Evolutionary conservation across 164 flowering plant genomes (phyloP).

Genomic region (Cinnamomum micranthum): DNA sequence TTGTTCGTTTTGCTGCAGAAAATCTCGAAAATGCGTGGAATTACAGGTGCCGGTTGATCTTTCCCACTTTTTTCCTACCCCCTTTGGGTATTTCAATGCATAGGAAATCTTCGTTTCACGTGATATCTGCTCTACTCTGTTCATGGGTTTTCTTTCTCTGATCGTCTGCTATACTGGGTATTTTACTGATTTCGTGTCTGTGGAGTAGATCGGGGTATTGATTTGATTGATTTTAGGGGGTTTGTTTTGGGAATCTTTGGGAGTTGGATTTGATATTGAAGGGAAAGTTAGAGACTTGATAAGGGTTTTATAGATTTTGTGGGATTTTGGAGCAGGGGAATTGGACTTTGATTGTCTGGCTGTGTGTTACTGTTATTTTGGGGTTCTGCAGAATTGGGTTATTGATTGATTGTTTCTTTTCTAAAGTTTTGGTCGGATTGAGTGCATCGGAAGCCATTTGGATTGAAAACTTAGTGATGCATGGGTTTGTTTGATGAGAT

Average conservation of each 20-base stretch:
- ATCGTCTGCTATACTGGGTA: neutral
- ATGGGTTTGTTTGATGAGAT: neutral
- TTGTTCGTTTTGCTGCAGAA: neutral
- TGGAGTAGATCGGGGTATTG: neutral
- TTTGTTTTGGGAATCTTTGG: neutral
- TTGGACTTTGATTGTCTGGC: conserved; percentile 1
- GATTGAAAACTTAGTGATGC: too few species aligned
- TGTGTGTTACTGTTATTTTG: neutral
- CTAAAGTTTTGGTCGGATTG: neutral
- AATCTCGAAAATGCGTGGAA: conserved; percentile 14
- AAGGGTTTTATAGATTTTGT: neutral
- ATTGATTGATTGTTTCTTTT: too few species aligned
- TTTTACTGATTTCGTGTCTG: conserved; percentile 3
- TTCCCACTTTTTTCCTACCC: neutral
- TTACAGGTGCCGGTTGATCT: conserved; percentile 20
- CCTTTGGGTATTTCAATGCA: neutral
- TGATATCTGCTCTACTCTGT: neutral
- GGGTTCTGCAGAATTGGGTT: neutral
- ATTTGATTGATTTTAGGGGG: neutral
- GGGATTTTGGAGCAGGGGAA: neutral
- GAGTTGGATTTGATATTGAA: neutral
- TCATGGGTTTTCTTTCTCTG: neutral
- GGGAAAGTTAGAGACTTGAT: neutral
- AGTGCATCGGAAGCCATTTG: neutral
- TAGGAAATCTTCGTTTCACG: neutral